These are phyloP conservation scores for Cystobasidium tubakii DNA, from an alignment of 768 basidiomycete genomes.

Conservation along the genomic window DNA sequence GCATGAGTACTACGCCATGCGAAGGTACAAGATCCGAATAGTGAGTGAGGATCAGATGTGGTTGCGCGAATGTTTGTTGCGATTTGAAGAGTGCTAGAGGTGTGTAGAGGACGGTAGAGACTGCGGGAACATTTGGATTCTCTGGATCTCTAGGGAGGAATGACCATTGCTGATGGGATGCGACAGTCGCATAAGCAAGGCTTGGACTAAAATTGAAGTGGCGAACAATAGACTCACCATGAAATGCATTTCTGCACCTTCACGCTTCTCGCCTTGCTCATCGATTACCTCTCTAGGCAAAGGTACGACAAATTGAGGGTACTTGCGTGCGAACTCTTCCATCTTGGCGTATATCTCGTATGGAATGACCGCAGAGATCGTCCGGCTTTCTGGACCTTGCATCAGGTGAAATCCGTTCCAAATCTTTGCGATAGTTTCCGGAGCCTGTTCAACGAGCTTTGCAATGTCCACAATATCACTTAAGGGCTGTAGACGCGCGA, in stretches of 20 bases:
- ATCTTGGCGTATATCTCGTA: constrained; percentile 67
- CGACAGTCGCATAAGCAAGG: constrained; percentile 55
- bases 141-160: constrained; percentile 58
- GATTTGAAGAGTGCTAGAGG: constrained; percentile 89
- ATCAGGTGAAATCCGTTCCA: constrained; percentile 31
- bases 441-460: constrained; percentile 12
- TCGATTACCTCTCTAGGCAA: constrained; percentile 60
- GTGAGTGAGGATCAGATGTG: constrained; percentile 80
- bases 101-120: constrained; percentile 80
- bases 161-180: constrained; percentile 65
- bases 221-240: constrained; percentile 38
- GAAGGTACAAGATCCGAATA: constrained; percentile 80
- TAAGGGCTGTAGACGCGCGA: constrained; percentile 2
- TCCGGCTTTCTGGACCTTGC: constrained; percentile 3
- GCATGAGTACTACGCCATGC: constrained; percentile 74
- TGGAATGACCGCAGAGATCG: constrained; percentile 61
- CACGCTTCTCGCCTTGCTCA: constrained; percentile 56
- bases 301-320: constrained; percentile 76
- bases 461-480: constrained; percentile 25
- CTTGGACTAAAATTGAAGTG: not conserved
- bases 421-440: constrained; percentile 5
- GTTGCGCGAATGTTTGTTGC: constrained; percentile 75
- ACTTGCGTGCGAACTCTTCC: constrained; percentile 59
- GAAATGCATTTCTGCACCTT: constrained; percentile 50
- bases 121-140: constrained; percentile 51